phyloP scores from a whole-genome alignment of 805 yeast genomes.

The Candida pseudoglaebosa region DNA sequence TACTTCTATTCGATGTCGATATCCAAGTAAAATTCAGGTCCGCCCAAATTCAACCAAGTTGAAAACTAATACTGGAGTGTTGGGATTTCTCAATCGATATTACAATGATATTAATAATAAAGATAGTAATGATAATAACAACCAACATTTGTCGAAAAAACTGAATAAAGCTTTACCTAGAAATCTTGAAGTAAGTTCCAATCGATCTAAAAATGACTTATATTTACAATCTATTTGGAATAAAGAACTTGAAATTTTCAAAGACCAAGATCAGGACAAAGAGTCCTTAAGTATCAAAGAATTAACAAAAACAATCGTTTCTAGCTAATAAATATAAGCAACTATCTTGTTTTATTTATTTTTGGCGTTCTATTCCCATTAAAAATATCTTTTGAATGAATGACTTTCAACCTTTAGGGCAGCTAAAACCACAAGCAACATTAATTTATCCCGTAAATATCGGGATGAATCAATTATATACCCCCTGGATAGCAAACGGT shows the following conservation, averaged over 20 bases:
- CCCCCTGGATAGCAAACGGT: no score
- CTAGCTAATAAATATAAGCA: no score
- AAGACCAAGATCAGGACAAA: background rate
- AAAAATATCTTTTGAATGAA: no score
- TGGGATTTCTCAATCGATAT: slow-evolving; percentile 24
- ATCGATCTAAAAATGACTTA: background rate
- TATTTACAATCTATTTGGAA: slow-evolving; percentile 4
- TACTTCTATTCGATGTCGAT: slow-evolving; percentile 33
- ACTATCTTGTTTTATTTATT: no score
- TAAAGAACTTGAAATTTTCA: background rate
- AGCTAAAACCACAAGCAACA: no score
- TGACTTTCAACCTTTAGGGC: no score
- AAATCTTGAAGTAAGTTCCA: background rate
- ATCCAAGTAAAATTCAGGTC: slow-evolving; percentile 13
- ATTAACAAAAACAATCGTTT: background rate
- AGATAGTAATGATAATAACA: no score
- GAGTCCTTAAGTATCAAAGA: background rate
- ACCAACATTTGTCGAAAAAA: background rate
- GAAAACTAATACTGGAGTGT: slow-evolving; percentile 19
- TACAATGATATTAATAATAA: no score
- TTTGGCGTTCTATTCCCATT: no score
- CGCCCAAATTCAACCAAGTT: slow-evolving; percentile 5
- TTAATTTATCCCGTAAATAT: no score
- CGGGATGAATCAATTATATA: no score
- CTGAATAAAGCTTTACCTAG: background rate